Evolutionary conservation across 1,284 basidiomycete species (phyloP).

Genomic region (Phlebopus sp.): DNA sequence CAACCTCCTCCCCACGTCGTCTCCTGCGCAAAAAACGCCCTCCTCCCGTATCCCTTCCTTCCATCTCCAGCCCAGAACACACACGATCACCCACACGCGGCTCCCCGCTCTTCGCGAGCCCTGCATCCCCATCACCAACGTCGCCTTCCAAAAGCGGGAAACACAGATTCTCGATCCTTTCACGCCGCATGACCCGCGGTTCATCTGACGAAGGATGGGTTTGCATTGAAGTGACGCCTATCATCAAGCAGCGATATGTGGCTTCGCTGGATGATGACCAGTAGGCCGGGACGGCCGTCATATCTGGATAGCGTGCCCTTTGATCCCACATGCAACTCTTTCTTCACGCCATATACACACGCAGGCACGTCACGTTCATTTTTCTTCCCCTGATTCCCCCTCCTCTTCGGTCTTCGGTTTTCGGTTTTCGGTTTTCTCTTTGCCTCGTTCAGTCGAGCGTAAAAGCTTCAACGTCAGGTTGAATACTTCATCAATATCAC

Average conservation of each 20-base stretch:
- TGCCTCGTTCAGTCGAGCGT: too few relatives aligned
- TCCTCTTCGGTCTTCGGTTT: neutral
- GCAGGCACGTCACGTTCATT: neutral
- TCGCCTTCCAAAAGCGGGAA: slow-evolving; percentile 17
- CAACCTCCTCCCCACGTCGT: slow-evolving; percentile 23
- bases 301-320: neutral
- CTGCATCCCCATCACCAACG: slow-evolving; percentile 3
- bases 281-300: slow-evolving; percentile 1
- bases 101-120: neutral
- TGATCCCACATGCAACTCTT: neutral
- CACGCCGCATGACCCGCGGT: slow-evolving; percentile 24
- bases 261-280: slow-evolving; percentile 7
- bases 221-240: slow-evolving; percentile 40
- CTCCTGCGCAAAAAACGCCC: slow-evolving; percentile 30
- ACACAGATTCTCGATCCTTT: slow-evolving; percentile 17
- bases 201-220: slow-evolving; percentile 38
- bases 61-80: neutral
- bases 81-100: neutral
- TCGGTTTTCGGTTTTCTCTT: neutral
- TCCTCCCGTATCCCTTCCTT: slow-evolving; percentile 3
- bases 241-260: slow-evolving; percentile 32
- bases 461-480: too few relatives aligned
- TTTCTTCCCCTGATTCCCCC: neutral
- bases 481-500: too few relatives aligned
- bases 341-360: too few relatives aligned